Evolutionary conservation across 768 basidiomycete genomes (phyloP), one percentile per base, ranked within the genome.

Genomic region (Naganishia vaughanmartiniae): DNA sequence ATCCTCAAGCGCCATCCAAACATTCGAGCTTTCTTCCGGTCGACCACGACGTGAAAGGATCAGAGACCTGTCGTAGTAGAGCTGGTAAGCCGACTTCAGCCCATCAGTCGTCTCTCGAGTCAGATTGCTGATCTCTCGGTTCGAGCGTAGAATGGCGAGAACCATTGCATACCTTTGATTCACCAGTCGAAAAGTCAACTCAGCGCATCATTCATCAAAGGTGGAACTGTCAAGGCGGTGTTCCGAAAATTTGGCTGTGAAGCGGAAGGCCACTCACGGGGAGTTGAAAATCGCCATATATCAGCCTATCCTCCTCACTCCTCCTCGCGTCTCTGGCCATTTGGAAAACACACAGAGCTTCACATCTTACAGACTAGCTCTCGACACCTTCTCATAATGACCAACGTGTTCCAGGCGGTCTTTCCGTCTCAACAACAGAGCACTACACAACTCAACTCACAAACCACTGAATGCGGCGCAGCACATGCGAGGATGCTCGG

Each of bases 381-480:
- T 15, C 14, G 42, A 42, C 5, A 42, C 17, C 5, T 42, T 42
- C 14, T 24, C 48, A 26, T 14, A 15, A 63, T 45, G 60, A 63
- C 60, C 36, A 63, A 63, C 24, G 60, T 63, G 24, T 63, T 63
- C 26, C 60, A 63, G 26, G 36, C 60, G 26, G 42, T 28, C n/a
- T 63, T 63, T 42, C 36, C 39, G 42, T 21, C 60, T 42, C 60
- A 63, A 19, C 60, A 63, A 46, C n/a, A 34, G 24, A 42, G 39
- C 5, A 17, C 26, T 28, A 26, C 24, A 21, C 60, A 63, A 2
- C 10, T 45, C 4, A 63, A 45, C 39, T 26, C 24, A 28, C 36
- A 42, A 42, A 26, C n/a, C 42, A 26, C 39, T 10, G 60, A 42
- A 26, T 63, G 36, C 42, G 60, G 36, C 0, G 24, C 42, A 45